phyloP scores from a whole-genome alignment of 352 stramenopile genomes.

The Pythium angustatum region DNA sequence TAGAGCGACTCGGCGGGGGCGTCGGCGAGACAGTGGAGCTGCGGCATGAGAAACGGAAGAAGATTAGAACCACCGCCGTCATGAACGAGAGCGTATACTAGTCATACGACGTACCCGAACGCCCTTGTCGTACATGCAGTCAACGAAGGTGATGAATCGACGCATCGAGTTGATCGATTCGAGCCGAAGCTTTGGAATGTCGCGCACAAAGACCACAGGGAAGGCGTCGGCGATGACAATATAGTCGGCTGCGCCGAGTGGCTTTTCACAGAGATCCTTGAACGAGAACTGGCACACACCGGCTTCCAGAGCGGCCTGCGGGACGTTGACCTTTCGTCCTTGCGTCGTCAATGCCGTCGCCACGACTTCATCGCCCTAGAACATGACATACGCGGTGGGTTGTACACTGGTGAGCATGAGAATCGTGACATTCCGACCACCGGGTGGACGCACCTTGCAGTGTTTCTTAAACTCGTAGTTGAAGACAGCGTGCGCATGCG shows the following conservation, averaged over 20 bases:
- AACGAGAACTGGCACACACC: conserved; percentile 93
- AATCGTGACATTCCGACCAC: neutral
- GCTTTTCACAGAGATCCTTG: conserved; percentile 93
- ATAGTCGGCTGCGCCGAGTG: conserved; percentile 94
- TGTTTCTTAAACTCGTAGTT: conserved; percentile 67
- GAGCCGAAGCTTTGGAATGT: conserved; percentile 89
- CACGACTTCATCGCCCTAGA: conserved; percentile 45
- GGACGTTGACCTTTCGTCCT: conserved; percentile 63
- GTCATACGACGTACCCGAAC: conserved; percentile 51
- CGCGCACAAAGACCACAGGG: conserved; percentile 88
- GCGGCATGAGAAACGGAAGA: neutral
- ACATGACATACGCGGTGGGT: neutral
- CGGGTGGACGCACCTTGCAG: conserved; percentile 36
- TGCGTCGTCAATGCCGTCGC: conserved; percentile 63
- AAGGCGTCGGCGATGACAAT: conserved; percentile 89
- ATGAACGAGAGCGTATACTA: neutral
- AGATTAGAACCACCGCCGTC: neutral
- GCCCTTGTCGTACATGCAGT: conserved; percentile 96
- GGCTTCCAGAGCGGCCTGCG: conserved; percentile 48
- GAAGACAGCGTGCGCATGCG: conserved; percentile 52
- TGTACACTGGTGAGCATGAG: no score
- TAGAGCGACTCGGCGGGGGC: conserved; percentile 64
- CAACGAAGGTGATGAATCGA: conserved; percentile 98
- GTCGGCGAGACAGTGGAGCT: conserved; percentile 78
- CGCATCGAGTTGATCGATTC: conserved; percentile 91